Conservation (phyloP, 495 filamentous ascomycete species). For the Talaromyces proteolyticus region DNA sequence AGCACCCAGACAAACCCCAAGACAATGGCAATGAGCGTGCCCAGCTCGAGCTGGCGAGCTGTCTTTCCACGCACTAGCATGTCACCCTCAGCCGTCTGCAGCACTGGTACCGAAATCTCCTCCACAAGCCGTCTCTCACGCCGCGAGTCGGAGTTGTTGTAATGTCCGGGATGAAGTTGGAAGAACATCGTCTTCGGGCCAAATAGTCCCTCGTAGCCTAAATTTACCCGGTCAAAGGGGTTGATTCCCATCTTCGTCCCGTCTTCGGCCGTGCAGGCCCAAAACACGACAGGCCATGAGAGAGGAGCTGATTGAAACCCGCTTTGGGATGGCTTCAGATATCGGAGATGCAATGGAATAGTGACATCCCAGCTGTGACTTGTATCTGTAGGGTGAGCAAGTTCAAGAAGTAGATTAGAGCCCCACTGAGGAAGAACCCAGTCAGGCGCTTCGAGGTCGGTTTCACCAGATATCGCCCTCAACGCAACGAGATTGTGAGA, state of each 20-base stretch:
- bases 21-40: constrained; percentile 63
- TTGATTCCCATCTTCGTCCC: constrained; percentile 67
- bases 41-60: constrained; percentile 57
- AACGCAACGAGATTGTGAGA: constrained; percentile 70
- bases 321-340: constrained; percentile 54
- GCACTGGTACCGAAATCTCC: constrained; percentile 66
- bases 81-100: constrained; percentile 28
- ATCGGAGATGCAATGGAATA: constrained; percentile 84
- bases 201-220: constrained; percentile 88
- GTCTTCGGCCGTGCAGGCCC: constrained; percentile 78
- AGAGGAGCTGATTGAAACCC: constrained; percentile 44
- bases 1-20: constrained; percentile 72
- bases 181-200: constrained; percentile 77
- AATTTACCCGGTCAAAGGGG: constrained; percentile 77
- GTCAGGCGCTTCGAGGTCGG: constrained; percentile 88
- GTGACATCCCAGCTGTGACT: constrained; percentile 56
- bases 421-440: constrained; percentile 79
- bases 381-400: constrained; percentile 44
- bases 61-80: constrained; percentile 37
- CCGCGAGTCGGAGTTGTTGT: background rate
- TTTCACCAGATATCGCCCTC: constrained; percentile 65
- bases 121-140: constrained; percentile 47
- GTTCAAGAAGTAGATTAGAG: constrained; percentile 68
- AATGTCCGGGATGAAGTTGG: constrained; percentile 59
- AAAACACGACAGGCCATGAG: constrained; percentile 81